A percentile compares a stretch with the other conserved stretches of the same genome.
phyloP scores from a whole-genome alignment of 768 basidiomycete genomes.

The Suillus clintonianus region DNA sequence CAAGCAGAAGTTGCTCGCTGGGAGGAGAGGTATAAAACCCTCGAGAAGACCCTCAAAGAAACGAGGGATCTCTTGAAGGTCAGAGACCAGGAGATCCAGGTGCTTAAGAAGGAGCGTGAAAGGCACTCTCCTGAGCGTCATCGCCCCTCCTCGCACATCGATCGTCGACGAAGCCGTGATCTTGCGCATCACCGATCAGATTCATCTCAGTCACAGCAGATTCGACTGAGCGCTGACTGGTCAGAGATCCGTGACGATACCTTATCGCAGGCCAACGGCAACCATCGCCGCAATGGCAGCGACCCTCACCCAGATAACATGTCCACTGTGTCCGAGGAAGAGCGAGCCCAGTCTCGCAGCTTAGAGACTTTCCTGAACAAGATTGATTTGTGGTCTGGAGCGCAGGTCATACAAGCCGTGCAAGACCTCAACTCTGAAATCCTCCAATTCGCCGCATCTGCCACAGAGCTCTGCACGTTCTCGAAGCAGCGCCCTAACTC shows the following conservation, averaged over 20 bases:
- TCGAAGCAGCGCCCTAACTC: slow-evolving; percentile 41
- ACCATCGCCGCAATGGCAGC: slow-evolving; percentile 13
- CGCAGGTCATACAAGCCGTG: slow-evolving; percentile 76
- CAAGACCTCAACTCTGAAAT: slow-evolving; percentile 82
- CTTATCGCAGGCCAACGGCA: slow-evolving; percentile 13
- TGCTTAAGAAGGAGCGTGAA: slow-evolving; percentile 44
- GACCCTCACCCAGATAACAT: slow-evolving; percentile 23
- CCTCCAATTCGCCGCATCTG: slow-evolving; percentile 76
- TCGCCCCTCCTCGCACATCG: slow-evolving; percentile 24
- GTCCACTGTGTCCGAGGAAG: slow-evolving; percentile 47
- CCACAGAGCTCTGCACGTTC: slow-evolving; percentile 67
- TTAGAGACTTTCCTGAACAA: slow-evolving; percentile 72
- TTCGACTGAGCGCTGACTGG: slow-evolving; percentile 35
- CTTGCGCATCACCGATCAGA: slow-evolving; percentile 28
- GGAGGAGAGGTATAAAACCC: slow-evolving; percentile 61
- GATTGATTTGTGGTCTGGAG: slow-evolving; percentile 73
- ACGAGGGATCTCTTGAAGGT: slow-evolving; percentile 58
- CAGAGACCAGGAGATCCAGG: slow-evolving; percentile 63
- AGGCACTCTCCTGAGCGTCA: slow-evolving; percentile 24
- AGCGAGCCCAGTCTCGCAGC: slow-evolving; percentile 56
- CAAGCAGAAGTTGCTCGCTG: slow-evolving; percentile 55
- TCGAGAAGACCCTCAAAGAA: slow-evolving; percentile 67
- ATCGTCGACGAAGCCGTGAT: slow-evolving; percentile 31
- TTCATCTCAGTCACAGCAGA: slow-evolving; percentile 30
- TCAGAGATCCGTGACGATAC: slow-evolving; percentile 26